A percentile compares a stretch with the other conserved stretches of the same genome.
Evolutionary conservation across 179 eudicot species (phyloP).

Genomic region (Silene vulgaris): DNA sequence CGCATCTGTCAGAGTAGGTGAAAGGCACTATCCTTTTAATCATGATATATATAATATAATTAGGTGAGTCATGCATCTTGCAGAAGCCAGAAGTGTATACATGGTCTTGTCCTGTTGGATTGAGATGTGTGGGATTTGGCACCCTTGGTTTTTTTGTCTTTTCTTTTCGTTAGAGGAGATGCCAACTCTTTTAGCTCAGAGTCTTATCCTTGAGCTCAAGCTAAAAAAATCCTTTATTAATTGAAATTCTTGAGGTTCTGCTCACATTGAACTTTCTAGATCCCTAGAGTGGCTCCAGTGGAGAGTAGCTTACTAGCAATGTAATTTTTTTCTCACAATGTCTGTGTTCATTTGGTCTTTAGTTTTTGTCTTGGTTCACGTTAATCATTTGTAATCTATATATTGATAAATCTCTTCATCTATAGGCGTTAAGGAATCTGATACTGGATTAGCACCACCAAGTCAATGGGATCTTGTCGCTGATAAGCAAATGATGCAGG

Average conservation of each 20-base stretch:
- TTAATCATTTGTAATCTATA: neutral
- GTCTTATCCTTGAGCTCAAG: neutral
- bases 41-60: neutral
- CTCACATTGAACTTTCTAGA: neutral
- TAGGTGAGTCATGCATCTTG: neutral
- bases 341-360: neutral
- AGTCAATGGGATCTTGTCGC: slow-evolving; percentile 97
- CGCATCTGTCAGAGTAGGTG: neutral
- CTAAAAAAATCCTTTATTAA: neutral
- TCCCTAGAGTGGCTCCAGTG: neutral
- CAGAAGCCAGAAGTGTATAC: neutral
- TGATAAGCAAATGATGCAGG: slow-evolving; percentile 97
- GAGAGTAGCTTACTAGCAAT: neutral
- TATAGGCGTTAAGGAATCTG: slow-evolving; percentile 91
- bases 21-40: too few species aligned
- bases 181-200: neutral
- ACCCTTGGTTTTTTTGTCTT: neutral
- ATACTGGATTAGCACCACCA: slow-evolving; percentile 93
- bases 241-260: too few species aligned
- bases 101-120: neutral
- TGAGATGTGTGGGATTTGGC: neutral
- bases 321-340: neutral
- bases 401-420: neutral
- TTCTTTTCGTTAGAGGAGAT: neutral
- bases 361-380: neutral